Base-by-base conservation (phyloP, 2,329 filamentous ascomycete species). In the Metarhizium sp. region DNA sequence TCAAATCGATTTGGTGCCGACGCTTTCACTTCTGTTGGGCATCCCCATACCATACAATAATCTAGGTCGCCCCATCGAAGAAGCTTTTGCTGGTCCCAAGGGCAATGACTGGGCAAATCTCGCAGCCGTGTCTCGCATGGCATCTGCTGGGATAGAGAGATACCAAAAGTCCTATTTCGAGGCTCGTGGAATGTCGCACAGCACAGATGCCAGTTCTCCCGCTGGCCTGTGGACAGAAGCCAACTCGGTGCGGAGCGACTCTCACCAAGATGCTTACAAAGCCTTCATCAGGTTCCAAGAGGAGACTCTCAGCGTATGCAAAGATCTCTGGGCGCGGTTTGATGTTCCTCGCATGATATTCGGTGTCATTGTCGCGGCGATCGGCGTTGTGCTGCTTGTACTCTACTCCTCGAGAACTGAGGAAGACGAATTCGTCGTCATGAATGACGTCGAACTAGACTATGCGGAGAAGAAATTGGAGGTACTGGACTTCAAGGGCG, bases 31-130 rank as follows among this genome's bases (percentile, higher is more conserved):
- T 40, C 79, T 99, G 0, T 77, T 99, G 1, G 94, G 94, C 8
- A 80, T 96, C 58, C 92, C 94, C 0, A 92, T 99, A 58, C 94
- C 94, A 0, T 99, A 90, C 75, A 99, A 97, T 69, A 99, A 94
- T 66, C 80, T 99, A 6, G 94, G 94, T 52, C 85, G 82, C 6
- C 94, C 94, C 0, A 96, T 99, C 59, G 89, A 95, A 61, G 94
- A 99, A 71, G 92, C 91, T 2, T 99, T 99, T 70, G 79, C 86
- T 18, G 88, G 89, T 1, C 71, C 74, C 2, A 77, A 80, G 25
- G 87, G 87, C 34, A 79, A 81, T 38, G 80, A 90, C 58, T 94
- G 86, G 81, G 76, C 83, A 50, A 94, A 89, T 60, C 75, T 99
- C 46, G 89, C 88, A 0, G 76, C 80, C 2, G 91, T 92, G 0